phyloP scores from a whole-genome alignment of 768 basidiomycete genomes.

The Xerocomus potaroensis region DNA sequence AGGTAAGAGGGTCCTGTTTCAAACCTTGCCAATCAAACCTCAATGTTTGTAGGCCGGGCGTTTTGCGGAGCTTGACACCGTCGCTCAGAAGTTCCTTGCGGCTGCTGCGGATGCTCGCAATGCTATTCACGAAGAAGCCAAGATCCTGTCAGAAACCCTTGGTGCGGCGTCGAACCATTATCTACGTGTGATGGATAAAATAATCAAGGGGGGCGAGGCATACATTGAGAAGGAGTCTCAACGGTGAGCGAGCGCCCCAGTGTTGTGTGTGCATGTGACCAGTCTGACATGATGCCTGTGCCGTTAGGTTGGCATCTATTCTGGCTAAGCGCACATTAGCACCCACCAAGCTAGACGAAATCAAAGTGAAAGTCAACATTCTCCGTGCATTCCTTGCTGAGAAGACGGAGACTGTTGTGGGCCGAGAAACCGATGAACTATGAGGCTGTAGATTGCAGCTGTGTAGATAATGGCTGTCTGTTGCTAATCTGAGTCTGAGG shows the following conservation, averaged over 20 bases:
- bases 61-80: conserved; percentile 64
- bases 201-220: conserved; percentile 59
- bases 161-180: conserved; percentile 70
- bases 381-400: conserved; percentile 53
- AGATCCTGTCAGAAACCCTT: conserved; percentile 41
- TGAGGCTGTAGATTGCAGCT: conserved; percentile 23
- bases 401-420: conserved; percentile 33
- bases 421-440: conserved; percentile 39
- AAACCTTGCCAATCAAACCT: not conserved
- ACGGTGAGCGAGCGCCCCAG: conserved; percentile 48
- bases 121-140: conserved; percentile 64
- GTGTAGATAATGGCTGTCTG: conserved; percentile 13
- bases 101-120: conserved; percentile 54
- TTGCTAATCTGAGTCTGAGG: conserved; percentile 14
- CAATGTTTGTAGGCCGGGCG: conserved; percentile 67
- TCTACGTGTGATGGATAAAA: conserved; percentile 86
- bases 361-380: conserved; percentile 89
- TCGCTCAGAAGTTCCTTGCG: conserved; percentile 73
- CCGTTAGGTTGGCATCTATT: conserved; percentile 63
- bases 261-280: not conserved
- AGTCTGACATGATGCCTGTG: conserved; percentile 2
- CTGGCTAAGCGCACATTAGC: conserved; percentile 75
- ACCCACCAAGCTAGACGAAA: conserved; percentile 82
- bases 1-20: conserved; percentile 36
- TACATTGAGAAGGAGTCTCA: conserved; percentile 85